Evolutionary conservation across 768 basidiomycete genomes (phyloP).

Genomic region (Paxillus involutus): DNA sequence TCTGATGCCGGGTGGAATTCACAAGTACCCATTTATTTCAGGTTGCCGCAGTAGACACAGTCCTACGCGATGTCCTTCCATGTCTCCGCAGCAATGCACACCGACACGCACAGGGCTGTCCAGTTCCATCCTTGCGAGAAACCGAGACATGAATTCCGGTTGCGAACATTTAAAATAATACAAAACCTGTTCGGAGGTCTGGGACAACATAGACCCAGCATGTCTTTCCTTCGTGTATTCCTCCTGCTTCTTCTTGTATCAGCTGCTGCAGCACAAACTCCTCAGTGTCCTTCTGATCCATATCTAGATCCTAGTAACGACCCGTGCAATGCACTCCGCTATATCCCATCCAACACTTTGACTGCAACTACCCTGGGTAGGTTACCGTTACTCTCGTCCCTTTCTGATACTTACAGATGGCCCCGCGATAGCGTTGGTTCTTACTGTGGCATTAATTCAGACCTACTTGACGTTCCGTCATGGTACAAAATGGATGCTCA

Average conservation of each 20-base stretch:
- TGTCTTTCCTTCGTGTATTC: neutral
- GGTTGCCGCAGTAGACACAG: too few species aligned
- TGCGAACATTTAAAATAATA: neutral
- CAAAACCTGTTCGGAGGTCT: neutral
- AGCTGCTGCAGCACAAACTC: neutral
- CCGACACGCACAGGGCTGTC: too few species aligned
- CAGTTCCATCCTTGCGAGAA: too few species aligned
- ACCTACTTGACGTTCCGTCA: slow-evolving; percentile 39
- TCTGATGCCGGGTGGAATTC: too few species aligned
- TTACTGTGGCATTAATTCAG: slow-evolving; percentile 42
- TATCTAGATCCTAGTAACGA: slow-evolving; percentile 50
- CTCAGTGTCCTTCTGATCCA: slow-evolving; percentile 35
- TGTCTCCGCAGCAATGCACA: too few species aligned
- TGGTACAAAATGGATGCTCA: slow-evolving; percentile 55
- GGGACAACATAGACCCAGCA: neutral
- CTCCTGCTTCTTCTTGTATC: neutral
- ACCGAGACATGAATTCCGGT: too few species aligned
- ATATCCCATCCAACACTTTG: slow-evolving; percentile 50
- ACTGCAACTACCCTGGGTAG: slow-evolving; percentile 48
- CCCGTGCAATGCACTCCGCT: slow-evolving; percentile 49
- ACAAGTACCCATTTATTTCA: too few species aligned
- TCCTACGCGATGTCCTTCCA: too few species aligned
- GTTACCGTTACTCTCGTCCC: slow-evolving; percentile 4
- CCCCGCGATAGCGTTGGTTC: slow-evolving; percentile 27
- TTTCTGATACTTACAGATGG: neutral